A percentile compares a stretch with the other conserved stretches of the same genome.
These are phyloP conservation scores for Sporothrix pseudoabietina DNA, from an alignment of 2,329 filamentous ascomycete genomes.

Conservation along the genomic window DNA sequence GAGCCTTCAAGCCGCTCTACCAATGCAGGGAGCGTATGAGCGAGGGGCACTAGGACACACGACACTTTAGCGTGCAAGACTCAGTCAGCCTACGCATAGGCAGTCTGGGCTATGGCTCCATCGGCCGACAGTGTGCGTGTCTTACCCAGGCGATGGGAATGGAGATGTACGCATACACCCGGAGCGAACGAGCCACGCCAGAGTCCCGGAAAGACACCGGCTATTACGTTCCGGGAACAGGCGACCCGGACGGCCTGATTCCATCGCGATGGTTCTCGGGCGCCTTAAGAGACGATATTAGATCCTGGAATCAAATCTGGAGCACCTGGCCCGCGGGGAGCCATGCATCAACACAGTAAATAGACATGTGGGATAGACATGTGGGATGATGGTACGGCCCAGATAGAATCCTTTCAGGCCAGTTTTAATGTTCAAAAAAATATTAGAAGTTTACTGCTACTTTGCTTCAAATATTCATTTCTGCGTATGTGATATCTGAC, in stretches of 20 bases:
- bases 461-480: no score
- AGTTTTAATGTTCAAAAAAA: not conserved
- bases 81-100: slow-evolving; percentile 35
- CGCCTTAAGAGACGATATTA: slow-evolving; percentile 38
- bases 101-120: slow-evolving; percentile 48
- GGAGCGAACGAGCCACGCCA: slow-evolving; percentile 52
- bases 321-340: slow-evolving; percentile 2
- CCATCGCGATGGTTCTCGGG: slow-evolving; percentile 49
- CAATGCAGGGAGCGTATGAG: not conserved
- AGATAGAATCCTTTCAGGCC: not conserved
- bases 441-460: no score
- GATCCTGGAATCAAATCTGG: slow-evolving; percentile 29
- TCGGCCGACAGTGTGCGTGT: slow-evolving; percentile 47
- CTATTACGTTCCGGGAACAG: slow-evolving; percentile 65
- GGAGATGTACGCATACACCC: slow-evolving; percentile 69
- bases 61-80: not conserved
- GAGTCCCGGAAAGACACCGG: slow-evolving; percentile 61
- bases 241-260: slow-evolving; percentile 46
- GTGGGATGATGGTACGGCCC: not conserved
- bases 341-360: slow-evolving; percentile 19
- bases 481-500: no score
- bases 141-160: slow-evolving; percentile 64
- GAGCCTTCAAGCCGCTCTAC: slow-evolving; percentile 24
- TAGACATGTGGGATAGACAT: not conserved
- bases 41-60: not conserved